Base-by-base conservation (phyloP, 192 early-diverging fungal genomes). In the Podila verticillata region DNA sequence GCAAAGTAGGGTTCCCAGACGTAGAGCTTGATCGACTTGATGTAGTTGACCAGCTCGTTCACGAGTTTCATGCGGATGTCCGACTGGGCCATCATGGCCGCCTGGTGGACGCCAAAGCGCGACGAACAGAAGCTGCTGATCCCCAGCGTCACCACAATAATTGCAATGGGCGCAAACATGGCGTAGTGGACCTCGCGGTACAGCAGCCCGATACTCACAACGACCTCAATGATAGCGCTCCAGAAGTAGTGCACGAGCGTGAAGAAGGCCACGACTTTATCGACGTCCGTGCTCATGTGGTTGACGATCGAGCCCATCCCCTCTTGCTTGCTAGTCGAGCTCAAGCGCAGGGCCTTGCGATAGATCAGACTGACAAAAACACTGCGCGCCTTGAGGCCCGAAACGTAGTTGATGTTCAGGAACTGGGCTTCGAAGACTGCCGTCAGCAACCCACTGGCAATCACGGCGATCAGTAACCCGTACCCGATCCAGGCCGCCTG, bases 21-120 rank as follows among this genome's bases (percentile, higher is more conserved):
- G 47, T 90, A 92, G 26, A 92, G 82, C 74, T 94, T 94, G 73
- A 94, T 88, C 12, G 91, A 84, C 77, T 90, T 87, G 74, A 93
- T 90, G 1, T 87, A 89, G 15, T 70, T 74, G 31, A 94, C 68
- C 1, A 90, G 82, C 74, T 94, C 93, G 61, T 88, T 86, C 73
- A 90, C 89, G 58, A 91, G 79, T 72, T 91, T 91, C 84, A 94
- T 89, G 34, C 93, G 88, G 47, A 83, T 64, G 74, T 93, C 91
- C 1, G 82, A 72, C 13, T 47, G 13, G 32, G 51, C 12, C 80
- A 80, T 73, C 36, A 64, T 66, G 2, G 6, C 17, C 28, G 71
- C 67, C 1, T 68, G 64, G 30, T 39, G 22, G 13, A 20, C 49
- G 0, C 57, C 24, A 5, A 67, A 31, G 9, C 31, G 20, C 6